phyloP scores from a whole-genome alignment of 106 monocot genomes.

The Xerophyta viscosa region DNA sequence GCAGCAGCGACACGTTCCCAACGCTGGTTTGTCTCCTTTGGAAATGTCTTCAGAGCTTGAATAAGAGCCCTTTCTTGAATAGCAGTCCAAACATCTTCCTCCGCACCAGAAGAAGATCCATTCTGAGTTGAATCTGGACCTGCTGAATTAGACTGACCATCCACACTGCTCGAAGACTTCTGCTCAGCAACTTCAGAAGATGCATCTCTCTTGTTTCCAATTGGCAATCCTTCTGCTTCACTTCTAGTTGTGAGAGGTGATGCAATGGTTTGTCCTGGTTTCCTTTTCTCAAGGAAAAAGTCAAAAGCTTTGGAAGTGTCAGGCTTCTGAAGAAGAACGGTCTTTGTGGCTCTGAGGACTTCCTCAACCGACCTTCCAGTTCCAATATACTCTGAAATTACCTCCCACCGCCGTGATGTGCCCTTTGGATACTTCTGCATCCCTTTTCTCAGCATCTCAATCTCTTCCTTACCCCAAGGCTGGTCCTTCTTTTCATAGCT shows the following conservation, averaged over 20 bases:
- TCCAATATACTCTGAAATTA: constrained; percentile 86
- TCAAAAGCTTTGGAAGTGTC: constrained; percentile 83
- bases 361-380: constrained; percentile 86
- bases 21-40: constrained; percentile 73
- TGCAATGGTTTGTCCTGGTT: constrained; percentile 49
- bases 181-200: constrained; percentile 3
- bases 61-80: constrained; percentile 74
- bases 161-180: constrained; percentile 1
- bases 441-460: constrained; percentile 82
- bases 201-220: constrained; percentile 1
- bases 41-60: constrained; percentile 86
- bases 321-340: constrained; percentile 86
- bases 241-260: constrained; percentile 73
- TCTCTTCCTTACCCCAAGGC: constrained; percentile 89
- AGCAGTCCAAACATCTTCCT: constrained; percentile 48
- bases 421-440: constrained; percentile 91
- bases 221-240: constrained; percentile 33
- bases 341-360: constrained; percentile 91
- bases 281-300: constrained; percentile 88
- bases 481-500: constrained; percentile 71
- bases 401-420: constrained; percentile 90
- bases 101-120: constrained; percentile 35
- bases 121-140: constrained; percentile 12
- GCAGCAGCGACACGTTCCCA: constrained; percentile 89
- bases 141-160: neutral